Evolutionary conservation across 441 rosid genomes (phyloP).

Genomic region (Erodium texanum): DNA sequence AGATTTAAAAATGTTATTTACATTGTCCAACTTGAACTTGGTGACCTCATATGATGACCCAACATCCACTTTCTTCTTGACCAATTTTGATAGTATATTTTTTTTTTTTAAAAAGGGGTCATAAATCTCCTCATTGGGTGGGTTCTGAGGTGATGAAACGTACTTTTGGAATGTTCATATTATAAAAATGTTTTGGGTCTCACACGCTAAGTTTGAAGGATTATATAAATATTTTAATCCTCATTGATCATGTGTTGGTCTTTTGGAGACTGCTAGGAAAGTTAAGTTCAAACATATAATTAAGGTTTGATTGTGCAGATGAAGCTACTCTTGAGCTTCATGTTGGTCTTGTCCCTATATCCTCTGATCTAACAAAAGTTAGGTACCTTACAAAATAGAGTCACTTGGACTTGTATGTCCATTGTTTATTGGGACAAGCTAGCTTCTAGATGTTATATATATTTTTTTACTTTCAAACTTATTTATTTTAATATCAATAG

Average conservation of each 20-base stretch:
- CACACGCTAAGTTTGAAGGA: not conserved
- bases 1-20: not conserved
- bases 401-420: too few species aligned
- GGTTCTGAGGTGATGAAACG: not conserved
- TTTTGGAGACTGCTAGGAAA: slow-evolving; percentile 1
- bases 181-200: not conserved
- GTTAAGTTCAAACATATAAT: not conserved
- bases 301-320: not conserved
- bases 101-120: not conserved
- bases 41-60: not conserved
- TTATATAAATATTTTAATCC: not conserved
- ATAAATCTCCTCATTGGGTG: not conserved
- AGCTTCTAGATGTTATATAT: too few species aligned
- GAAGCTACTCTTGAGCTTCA: not conserved
- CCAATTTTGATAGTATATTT: not conserved
- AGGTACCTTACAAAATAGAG: too few species aligned
- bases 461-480: too few species aligned
- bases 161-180: not conserved
- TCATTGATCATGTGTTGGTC: slow-evolving; percentile 3
- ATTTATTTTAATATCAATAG: too few species aligned
- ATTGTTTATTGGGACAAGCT: too few species aligned
- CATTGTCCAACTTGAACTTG: not conserved
- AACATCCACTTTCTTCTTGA: slow-evolving; percentile 2
- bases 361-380: too few species aligned
- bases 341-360: too few species aligned